Base-by-base conservation (phyloP, 75 land plant genomes). In the Cunninghamia lanceolata region DNA sequence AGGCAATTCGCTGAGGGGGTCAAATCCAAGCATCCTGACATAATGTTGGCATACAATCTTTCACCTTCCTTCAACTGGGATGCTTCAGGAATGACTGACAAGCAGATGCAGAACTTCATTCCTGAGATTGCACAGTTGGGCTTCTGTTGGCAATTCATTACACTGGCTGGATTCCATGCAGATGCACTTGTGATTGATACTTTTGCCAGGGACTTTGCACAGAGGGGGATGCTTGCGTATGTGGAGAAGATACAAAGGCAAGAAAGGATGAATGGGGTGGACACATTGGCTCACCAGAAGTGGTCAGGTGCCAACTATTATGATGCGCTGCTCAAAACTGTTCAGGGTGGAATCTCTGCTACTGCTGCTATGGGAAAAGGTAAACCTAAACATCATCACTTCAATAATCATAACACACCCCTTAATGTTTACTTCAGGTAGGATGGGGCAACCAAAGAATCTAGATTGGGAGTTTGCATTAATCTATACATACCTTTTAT, bases 51-150 rank as follows among this genome's bases (percentile, higher is more conserved):
- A 11, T 94, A 94, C 86, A 94, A 94, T 71, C 86, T 94, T 1
- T 94, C 95, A 0, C 95, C 95, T 15, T 95, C 99, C 14, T 97
- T 97, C 94, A 97, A 97, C 87, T 97, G 97, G 97, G 97, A 97
- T 87, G 97, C 97, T n/a, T 91, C 99, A 3, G 92, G 94, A 21
- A 93, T 95, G 97, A 91, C 45, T 50, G 97, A 95, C 73, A 90
- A 84, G 45, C 91, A 97, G 88, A 93, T 95, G 95, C 86, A 74
- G 87, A 93, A 89, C 78, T 97, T 93, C 93, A 97, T 97, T 63
- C 97, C 97, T 21, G 78, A 89, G 80, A 90, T 97, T n/a, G 99
- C 96, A 2, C 90, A 79, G 86, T 75, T 97, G 63, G 99, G 97
- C 2, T 97, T 84, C 87, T 89, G 91, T 77, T 97, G 97, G 99